Evolutionary conservation across 129 eudicot genomes (phyloP).

Genomic region (Flaveria sonorensis): DNA sequence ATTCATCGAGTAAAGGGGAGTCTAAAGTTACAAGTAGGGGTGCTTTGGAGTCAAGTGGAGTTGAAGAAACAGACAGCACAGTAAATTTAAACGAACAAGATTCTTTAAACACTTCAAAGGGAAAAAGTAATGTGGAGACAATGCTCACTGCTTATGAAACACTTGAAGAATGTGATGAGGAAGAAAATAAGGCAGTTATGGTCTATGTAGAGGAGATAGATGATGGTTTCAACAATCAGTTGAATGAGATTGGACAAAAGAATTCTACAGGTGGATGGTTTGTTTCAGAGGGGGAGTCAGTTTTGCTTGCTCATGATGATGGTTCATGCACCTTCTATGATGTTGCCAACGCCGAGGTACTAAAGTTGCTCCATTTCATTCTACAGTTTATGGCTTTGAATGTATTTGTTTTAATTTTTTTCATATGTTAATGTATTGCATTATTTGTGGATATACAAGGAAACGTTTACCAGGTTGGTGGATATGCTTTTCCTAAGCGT

Average conservation of each 20-base stretch:
- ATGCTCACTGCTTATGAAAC: conserved; percentile 58
- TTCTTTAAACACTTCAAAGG: conserved; percentile 34
- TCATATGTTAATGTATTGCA: neutral
- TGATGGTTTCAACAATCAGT: conserved; percentile 43
- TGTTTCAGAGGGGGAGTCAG: conserved; percentile 85
- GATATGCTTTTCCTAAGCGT: too few relatives aligned
- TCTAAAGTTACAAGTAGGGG: conserved; percentile 32
- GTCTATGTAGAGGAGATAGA: conserved; percentile 62
- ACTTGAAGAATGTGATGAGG: conserved; percentile 66
- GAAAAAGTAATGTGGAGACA: conserved; percentile 33
- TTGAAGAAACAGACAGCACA: conserved; percentile 52
- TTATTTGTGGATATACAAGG: neutral
- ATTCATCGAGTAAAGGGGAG: conserved; percentile 46
- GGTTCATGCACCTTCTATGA: conserved; percentile 87
- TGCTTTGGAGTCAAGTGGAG: conserved; percentile 32
- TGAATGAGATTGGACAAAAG: conserved; percentile 65
- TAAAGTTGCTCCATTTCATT: neutral
- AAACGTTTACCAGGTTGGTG: too few relatives aligned
- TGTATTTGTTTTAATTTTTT: conserved; percentile 7
- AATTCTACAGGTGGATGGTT: conserved; percentile 91
- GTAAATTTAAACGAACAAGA: conserved; percentile 23
- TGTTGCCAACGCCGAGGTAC: conserved; percentile 78
- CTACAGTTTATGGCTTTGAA: neutral
- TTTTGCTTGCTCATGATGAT: conserved; percentile 81
- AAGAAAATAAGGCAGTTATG: conserved; percentile 51